Percentiles rank a stretch among this genome's conserved stretches.
These are phyloP conservation scores for Fragaria iinumae DNA, from an alignment of 306 rosid species.

Conservation along the genomic window DNA sequence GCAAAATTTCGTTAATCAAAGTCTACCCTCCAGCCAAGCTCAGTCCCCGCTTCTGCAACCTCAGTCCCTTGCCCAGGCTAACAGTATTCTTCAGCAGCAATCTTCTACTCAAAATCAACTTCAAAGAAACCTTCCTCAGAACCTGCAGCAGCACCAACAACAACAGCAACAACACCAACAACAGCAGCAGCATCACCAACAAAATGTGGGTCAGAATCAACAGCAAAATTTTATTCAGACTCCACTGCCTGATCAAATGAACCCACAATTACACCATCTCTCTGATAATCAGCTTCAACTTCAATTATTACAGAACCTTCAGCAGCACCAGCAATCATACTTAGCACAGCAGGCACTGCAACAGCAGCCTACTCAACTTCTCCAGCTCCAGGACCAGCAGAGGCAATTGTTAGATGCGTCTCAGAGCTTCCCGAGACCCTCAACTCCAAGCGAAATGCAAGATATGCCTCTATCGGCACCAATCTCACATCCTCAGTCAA, in stretches of 20 bases:
- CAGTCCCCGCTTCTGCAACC: slow-evolving; percentile 71
- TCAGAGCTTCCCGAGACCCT: slow-evolving; percentile 55
- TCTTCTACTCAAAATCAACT: slow-evolving; percentile 52
- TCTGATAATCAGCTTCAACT: slow-evolving; percentile 70
- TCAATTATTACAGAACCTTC: slow-evolving; percentile 77
- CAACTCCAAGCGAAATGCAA: slow-evolving; percentile 48
- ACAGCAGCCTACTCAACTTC: slow-evolving; percentile 60
- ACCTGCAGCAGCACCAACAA: slow-evolving; percentile 32
- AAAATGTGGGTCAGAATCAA: slow-evolving; percentile 54
- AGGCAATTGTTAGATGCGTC: slow-evolving; percentile 59
- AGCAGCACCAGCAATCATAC: slow-evolving; percentile 68
- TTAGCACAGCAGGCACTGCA: slow-evolving; percentile 63
- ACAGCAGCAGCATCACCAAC: slow-evolving; percentile 46
- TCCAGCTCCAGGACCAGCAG: slow-evolving; percentile 76
- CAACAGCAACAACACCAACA: slow-evolving; percentile 49
- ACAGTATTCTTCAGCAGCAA: slow-evolving; percentile 62
- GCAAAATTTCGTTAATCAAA: slow-evolving; percentile 59
- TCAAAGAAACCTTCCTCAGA: slow-evolving; percentile 62
- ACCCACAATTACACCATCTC: slow-evolving; percentile 58
- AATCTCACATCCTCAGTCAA: slow-evolving; percentile 45
- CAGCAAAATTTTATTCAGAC: slow-evolving; percentile 56
- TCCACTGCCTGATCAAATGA: slow-evolving; percentile 54
- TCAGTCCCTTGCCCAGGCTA: slow-evolving; percentile 52
- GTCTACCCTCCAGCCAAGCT: slow-evolving; percentile 54
- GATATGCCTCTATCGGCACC: slow-evolving; percentile 52